phyloP scores from a whole-genome alignment of 495 filamentous ascomycete genomes.

The Podospora anserina region DNA sequence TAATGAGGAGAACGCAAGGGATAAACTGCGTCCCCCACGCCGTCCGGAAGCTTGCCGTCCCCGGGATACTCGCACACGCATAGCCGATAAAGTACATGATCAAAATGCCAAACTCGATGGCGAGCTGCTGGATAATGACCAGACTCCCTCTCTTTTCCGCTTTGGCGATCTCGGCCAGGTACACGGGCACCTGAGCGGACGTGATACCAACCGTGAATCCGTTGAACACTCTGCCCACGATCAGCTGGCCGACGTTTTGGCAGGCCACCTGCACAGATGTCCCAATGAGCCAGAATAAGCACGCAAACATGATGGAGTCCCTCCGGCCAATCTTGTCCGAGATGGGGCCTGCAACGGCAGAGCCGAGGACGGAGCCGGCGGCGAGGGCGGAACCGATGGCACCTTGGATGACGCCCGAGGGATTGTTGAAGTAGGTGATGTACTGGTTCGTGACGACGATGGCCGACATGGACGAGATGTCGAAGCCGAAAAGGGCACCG shows the following conservation, averaged over 20 bases:
- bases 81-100: slow-evolving; percentile 47
- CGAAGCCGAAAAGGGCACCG: slow-evolving; percentile 63
- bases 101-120: slow-evolving; percentile 68
- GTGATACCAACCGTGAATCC: slow-evolving; percentile 72
- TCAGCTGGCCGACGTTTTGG: slow-evolving; percentile 58
- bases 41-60: slow-evolving; percentile 63
- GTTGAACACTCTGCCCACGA: slow-evolving; percentile 68
- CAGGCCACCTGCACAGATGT: slow-evolving; percentile 64
- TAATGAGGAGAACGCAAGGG: slow-evolving; percentile 60
- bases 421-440: slow-evolving; percentile 62
- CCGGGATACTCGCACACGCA: slow-evolving; percentile 57
- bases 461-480: slow-evolving; percentile 42
- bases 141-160: slow-evolving; percentile 65
- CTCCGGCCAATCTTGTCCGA: slow-evolving; percentile 66
- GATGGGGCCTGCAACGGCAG: slow-evolving; percentile 17
- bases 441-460: slow-evolving; percentile 70
- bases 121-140: slow-evolving; percentile 71
- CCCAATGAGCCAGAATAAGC: slow-evolving; percentile 67
- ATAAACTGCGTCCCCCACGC: slow-evolving; percentile 73
- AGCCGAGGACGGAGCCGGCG: slow-evolving; percentile 22
- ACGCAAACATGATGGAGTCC: slow-evolving; percentile 62
- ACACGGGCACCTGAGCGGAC: slow-evolving; percentile 78
- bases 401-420: slow-evolving; percentile 61
- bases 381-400: slow-evolving; percentile 51
- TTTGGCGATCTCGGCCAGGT: slow-evolving; percentile 69